Base-by-base conservation (phyloP, 441 rosid genomes). In the Metrosideros polymorpha region DNA sequence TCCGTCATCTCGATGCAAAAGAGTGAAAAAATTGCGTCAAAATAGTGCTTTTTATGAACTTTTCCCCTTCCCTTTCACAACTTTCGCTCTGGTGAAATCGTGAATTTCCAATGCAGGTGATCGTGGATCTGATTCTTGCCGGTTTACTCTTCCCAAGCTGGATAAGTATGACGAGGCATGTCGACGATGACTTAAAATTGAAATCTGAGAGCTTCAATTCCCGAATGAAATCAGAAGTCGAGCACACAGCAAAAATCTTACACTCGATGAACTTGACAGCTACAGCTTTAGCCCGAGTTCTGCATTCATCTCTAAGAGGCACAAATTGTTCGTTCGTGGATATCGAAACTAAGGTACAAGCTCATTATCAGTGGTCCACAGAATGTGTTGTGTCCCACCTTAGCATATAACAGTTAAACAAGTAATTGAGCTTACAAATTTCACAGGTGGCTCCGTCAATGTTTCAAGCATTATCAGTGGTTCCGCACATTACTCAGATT, bases 401-500 rank as follows among this genome's bases (percentile, higher is more conserved):
- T 10, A 51, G 85, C n/a, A 86, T 43, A 56, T 14, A 49, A 2
- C 83, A 7, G 12, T 51, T 24, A 13, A 27, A 57, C 45, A 39
- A 42, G 19, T 12, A 24, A 17, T 83, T 50, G 7, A 71, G n/a
- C 47, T 71, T 71, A 22, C 14, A 39, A 71, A 35, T 71, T 71
- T 13, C 53, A 87, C 91, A 95, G 98, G 94, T 95, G 57, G 94
- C 93, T 75, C 94, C 96, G 1, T 10, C 75, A 25, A 59, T 96
- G 88, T 95, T 91, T 88, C 91, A 90, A 90, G 91, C 95, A 39
- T 87, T 93, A 82, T 83, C 87, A 55, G 82, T 83, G 54, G 87
- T 93, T 88, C 96, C 97, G 87, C 57, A 90, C 55, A 30, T 91
- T n/a, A 90, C 95, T 29, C 95, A 95, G 75, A 90, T 94, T 88